Conservation (phyloP, 306 rosid genomes). For the Citrullus colocynthis region DNA sequence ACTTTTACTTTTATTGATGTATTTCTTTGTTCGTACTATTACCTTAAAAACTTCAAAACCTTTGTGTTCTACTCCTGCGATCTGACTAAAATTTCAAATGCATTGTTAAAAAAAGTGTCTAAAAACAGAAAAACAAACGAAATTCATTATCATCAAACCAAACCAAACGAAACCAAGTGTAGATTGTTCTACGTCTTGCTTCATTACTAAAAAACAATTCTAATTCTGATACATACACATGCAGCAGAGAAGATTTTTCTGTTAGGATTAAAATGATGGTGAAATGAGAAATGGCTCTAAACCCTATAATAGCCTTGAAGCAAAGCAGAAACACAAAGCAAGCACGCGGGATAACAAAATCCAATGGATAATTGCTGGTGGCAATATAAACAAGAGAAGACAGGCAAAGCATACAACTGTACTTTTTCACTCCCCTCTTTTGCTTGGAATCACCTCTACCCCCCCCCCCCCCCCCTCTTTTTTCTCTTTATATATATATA, state of each 20-base stretch:
- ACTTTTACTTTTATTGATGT: no score
- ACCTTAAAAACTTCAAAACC: no score
- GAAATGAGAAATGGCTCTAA: not conserved
- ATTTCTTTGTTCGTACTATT: no score
- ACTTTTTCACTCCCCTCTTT: not conserved
- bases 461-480: no score
- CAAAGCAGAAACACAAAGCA: not conserved
- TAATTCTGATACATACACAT: not conserved
- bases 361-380: not conserved
- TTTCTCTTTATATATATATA: not conserved
- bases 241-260: constrained; percentile 11
- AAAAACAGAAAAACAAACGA: no score
- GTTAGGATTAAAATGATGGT: not conserved
- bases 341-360: not conserved
- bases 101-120: no score
- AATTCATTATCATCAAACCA: no score
- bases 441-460: not conserved
- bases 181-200: not conserved
- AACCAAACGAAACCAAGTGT: no score
- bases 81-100: no score
- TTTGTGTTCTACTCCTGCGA: no score
- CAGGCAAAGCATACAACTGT: not conserved
- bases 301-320: not conserved
- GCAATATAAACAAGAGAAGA: not conserved
- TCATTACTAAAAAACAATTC: not conserved